Evolutionary conservation across 1,284 basidiomycete species (phyloP), one percentile per base, ranked within the genome.

Genomic region (Ceratobasidium sp.): DNA sequence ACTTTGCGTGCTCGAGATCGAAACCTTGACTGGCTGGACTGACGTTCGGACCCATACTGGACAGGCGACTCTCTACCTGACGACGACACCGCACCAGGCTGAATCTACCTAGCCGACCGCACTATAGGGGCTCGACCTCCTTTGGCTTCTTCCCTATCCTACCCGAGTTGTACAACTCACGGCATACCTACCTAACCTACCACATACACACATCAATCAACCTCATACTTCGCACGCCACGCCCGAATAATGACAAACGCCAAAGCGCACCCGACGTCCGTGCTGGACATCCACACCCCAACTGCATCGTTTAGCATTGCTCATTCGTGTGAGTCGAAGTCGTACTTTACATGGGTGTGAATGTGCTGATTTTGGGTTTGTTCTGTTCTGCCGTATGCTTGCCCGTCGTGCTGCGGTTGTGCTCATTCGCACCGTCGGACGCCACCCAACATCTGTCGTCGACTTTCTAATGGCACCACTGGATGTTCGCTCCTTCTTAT

Each of bases 221-320:
- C 14, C 28, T n/a, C 61, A 2, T 16, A 28, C 26, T 23, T 47
- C 43, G 41, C 16, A 26, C 43, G 6, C 61, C 8, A 26, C 61
- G 44, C 28, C 44, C 54, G 30, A 55, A 18, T 4, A 21, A 64
- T 64, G 62, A 52, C 62, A 16, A 64, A 64, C 64, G 57, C 69
- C 30, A 55, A 55, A 46, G 21, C 28, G 14, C 63, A 50, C 28
- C 50, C 64, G 35, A 38, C 64, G 35, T 54, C 64, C 11, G 54
- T 92, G 57, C 80, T 93, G 70, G 87, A 90, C 76, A 85, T 93
- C 32, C 92, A 93, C 77, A 93, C 92, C 0, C 91, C 92, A 0
- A 79, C 83, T 1, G 86, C 87, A 8, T 93, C 92, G 14, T 89
- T 93, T 78, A 85, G 91, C 8, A 85, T 93, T 57, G 82, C 89